A percentile compares a stretch with the other conserved stretches of the same genome.
phyloP scores from a whole-genome alignment of 345 rosid genomes.

The Eucalyptus sideroxylon region DNA sequence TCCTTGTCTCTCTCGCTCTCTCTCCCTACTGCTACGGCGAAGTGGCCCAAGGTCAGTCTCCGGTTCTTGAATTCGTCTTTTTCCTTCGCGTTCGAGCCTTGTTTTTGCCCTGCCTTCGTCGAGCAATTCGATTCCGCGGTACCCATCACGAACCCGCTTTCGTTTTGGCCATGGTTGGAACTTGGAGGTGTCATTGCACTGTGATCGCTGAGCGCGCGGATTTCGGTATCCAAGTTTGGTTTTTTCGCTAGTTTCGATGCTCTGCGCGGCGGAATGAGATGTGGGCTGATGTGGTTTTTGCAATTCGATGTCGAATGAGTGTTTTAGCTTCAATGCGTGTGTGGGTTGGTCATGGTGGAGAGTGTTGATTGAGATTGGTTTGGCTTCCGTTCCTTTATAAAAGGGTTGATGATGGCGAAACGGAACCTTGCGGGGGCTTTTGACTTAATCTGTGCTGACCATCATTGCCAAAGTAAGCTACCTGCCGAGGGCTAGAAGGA shows the following conservation, averaged over 20 bases:
- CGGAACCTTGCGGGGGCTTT: not conserved
- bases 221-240: not conserved
- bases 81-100: not conserved
- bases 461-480: not conserved
- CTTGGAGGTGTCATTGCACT: not conserved
- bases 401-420: not conserved
- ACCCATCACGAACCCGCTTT: not conserved
- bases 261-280: not conserved
- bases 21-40: not conserved
- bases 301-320: not conserved
- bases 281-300: not conserved
- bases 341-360: not conserved
- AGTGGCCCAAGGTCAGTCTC: not conserved
- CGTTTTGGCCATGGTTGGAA: not conserved
- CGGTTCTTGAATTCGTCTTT: not conserved
- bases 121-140: not conserved
- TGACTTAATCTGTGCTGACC: not conserved
- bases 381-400: not conserved
- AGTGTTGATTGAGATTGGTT: not conserved
- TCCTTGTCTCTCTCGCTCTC: not conserved
- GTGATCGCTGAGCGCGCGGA: not conserved
- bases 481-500: not conserved
- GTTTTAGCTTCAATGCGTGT: not conserved
- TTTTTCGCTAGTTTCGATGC: not conserved
- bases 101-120: not conserved